Conservation (phyloP, 768 basidiomycete genomes). For the Asterophora lycoperdoides region DNA sequence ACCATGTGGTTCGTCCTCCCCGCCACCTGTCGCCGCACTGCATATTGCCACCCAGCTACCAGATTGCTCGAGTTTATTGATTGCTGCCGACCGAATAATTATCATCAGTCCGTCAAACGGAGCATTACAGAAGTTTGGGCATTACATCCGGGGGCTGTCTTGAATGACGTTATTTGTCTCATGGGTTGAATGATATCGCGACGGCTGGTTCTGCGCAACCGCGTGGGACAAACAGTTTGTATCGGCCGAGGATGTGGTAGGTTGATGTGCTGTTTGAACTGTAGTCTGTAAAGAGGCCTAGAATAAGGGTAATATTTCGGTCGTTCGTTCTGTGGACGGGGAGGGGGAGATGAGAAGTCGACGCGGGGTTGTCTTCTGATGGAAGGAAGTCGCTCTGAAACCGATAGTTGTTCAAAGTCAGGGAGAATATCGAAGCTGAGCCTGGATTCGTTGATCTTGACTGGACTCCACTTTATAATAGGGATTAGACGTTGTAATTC, state of each 20-base stretch:
- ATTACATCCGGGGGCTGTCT: slow-evolving; percentile 41
- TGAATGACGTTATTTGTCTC: slow-evolving; percentile 29
- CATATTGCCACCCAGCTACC: slow-evolving; percentile 38
- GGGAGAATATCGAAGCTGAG: slow-evolving; percentile 10
- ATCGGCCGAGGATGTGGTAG: slow-evolving; percentile 2
- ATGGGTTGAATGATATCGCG: slow-evolving; percentile 12
- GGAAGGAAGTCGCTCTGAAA: slow-evolving; percentile 13
- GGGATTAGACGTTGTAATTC: neutral
- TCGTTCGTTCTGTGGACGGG: neutral
- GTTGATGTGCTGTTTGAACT: neutral
- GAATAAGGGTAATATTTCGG: neutral
- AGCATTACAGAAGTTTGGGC: slow-evolving; percentile 12
- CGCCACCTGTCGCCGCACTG: slow-evolving; percentile 44
- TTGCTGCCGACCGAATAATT: slow-evolving; percentile 37
- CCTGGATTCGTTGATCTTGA: slow-evolving; percentile 10
- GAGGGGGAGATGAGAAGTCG: slow-evolving; percentile 10
- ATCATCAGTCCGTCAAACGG: neutral
- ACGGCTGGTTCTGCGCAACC: slow-evolving; percentile 5
- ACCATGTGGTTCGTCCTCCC: slow-evolving; percentile 31
- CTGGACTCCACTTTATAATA: slow-evolving; percentile 16
- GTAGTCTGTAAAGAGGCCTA: neutral
- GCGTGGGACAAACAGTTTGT: slow-evolving; percentile 2
- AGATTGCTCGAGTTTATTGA: slow-evolving; percentile 49
- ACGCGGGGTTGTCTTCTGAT: neutral
- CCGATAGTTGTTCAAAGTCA: slow-evolving; percentile 1